Conservation (phyloP, 345 rosid species). For the Eutrema japonicum region DNA sequence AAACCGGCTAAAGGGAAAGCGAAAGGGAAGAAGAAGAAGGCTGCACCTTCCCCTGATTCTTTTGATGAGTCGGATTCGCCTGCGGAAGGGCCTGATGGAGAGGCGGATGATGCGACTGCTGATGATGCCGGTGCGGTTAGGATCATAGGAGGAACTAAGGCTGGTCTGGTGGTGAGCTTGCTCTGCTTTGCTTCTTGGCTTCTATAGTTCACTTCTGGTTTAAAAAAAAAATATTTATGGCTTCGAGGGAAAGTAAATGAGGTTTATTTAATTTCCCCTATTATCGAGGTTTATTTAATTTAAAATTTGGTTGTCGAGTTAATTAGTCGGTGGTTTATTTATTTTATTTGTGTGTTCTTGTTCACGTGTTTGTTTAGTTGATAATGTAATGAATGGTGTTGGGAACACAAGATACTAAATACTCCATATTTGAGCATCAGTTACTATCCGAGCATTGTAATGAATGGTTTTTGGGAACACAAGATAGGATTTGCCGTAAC, state of each 20-base stretch:
- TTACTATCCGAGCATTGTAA: too few species aligned
- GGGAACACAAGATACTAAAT: background rate
- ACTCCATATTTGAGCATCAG: background rate
- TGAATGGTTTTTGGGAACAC: too few species aligned
- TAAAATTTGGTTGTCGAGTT: conserved; percentile 25
- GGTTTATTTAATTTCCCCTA: conserved; percentile 31
- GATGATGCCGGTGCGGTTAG: conserved; percentile 60
- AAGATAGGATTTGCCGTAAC: too few species aligned
- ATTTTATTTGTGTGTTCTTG: conserved; percentile 1
- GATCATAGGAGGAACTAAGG: conserved; percentile 44
- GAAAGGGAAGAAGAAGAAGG: conserved; percentile 44
- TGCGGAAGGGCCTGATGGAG: conserved; percentile 65
- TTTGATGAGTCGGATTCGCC: conserved; percentile 64
- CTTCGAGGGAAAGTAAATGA: conserved; percentile 34
- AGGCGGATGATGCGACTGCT: conserved; percentile 56
- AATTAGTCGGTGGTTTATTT: conserved; percentile 29
- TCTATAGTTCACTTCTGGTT: conserved; percentile 36
- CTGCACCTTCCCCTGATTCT: conserved; percentile 40
- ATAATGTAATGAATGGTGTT: conserved; percentile 33
- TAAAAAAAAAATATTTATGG: conserved; percentile 6
- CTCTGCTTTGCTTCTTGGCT: conserved; percentile 43
- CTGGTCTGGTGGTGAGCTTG: conserved; percentile 51
- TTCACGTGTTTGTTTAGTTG: conserved; percentile 35
- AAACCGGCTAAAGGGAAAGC: conserved; percentile 51
- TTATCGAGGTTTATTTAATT: conserved; percentile 11